Conservation (phyloP, 2,329 filamentous ascomycete species). For the Arthrobotrys sphaeroides region DNA sequence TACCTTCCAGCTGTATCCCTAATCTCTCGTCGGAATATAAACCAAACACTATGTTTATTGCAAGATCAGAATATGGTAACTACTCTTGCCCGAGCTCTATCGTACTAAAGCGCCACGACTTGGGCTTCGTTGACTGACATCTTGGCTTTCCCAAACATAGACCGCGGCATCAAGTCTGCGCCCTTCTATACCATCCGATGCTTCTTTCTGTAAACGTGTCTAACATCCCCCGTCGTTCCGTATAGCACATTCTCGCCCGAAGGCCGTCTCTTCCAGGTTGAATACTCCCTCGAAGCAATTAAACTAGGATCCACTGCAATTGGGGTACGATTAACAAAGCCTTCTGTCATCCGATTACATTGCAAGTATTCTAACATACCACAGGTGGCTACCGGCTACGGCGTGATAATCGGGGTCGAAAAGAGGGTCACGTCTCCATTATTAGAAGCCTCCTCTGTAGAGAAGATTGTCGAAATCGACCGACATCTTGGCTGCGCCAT, state of each 20-base stretch:
- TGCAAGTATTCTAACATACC: background rate
- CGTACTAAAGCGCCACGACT: background rate
- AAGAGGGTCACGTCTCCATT: constrained; percentile 98
- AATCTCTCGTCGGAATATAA: background rate
- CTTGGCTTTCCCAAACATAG: constrained; percentile 67
- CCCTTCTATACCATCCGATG: constrained; percentile 56
- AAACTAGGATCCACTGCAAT: constrained; percentile 99
- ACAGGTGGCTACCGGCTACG: constrained; percentile 88
- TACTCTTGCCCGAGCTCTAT: constrained; percentile 56
- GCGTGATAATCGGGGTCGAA: constrained; percentile 95
- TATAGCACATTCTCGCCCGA: constrained; percentile 97
- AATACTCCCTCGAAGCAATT: constrained; percentile 99
- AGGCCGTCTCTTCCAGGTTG: constrained; percentile 99
- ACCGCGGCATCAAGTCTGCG: constrained; percentile 95
- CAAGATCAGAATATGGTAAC: constrained; percentile 98
- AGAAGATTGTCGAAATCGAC: constrained; percentile 99
- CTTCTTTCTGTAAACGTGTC: background rate
- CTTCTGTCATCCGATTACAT: background rate
- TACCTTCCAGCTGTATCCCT: background rate
- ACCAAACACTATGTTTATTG: constrained; percentile 84
- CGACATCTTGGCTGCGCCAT: constrained; percentile 98
- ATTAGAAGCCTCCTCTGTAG: constrained; percentile 95
- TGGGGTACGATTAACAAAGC: constrained; percentile 69
- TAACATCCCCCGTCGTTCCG: constrained; percentile 43
- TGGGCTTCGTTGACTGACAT: constrained; percentile 58